phyloP scores from a whole-genome alignment of 2,329 filamentous ascomycete species.

The Fusarium solani-melongenae region DNA sequence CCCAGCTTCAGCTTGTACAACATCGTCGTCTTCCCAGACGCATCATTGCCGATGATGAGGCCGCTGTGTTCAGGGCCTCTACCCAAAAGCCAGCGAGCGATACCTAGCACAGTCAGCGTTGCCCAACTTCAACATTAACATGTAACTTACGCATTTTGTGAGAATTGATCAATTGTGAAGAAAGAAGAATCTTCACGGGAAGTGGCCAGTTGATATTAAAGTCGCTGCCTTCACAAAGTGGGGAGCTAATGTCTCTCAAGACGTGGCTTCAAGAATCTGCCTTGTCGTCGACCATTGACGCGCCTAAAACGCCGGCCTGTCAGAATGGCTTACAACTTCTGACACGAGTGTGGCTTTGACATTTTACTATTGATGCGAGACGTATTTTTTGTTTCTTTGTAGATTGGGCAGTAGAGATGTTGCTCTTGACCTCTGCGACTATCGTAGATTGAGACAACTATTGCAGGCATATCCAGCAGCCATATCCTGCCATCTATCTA shows the following conservation, averaged over 20 bases:
- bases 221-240: constrained; percentile 36
- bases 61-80: constrained; percentile 30
- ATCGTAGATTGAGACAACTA: too few relatives aligned
- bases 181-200: neutral
- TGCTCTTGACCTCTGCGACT: too few relatives aligned
- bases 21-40: constrained; percentile 78
- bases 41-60: constrained; percentile 39
- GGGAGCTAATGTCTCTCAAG: constrained; percentile 24
- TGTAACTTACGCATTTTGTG: constrained; percentile 31
- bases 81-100: constrained; percentile 38
- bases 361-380: neutral
- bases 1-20: constrained; percentile 88
- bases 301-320: constrained; percentile 2
- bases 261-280: constrained; percentile 36
- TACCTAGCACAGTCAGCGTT: constrained; percentile 21
- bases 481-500: neutral
- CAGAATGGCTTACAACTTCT: neutral
- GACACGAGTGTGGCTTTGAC: neutral
- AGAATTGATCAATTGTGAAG: neutral
- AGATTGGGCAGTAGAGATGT: neutral
- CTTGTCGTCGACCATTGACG: constrained; percentile 13
- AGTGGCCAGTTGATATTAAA: constrained; percentile 14
- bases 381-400: neutral
- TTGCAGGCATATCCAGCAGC: neutral
- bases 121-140: rapidly evolving